Evolutionary conservation across 441 rosid genomes (phyloP), one percentile per base, ranked within the genome.

Genomic region (Populus tomentosa): DNA sequence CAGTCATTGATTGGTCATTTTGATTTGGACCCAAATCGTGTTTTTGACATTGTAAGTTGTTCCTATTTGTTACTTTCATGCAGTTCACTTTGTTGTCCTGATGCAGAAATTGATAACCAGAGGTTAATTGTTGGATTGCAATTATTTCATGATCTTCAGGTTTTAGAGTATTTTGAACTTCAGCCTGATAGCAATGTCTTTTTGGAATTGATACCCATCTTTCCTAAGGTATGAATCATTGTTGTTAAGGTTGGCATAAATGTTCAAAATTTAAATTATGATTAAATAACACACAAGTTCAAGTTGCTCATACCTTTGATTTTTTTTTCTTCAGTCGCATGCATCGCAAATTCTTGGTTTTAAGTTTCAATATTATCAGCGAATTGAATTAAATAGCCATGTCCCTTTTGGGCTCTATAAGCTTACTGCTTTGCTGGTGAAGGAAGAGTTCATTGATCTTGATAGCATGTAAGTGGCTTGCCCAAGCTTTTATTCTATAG

Each of bases 1-100:
- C 97, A 97, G 99, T 97, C 99, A 68, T 82, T 97, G 78, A 97
- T 97, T 84, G 99, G 99, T 72, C 99, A 97, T 81, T 97, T 97
- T 83, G 99, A 97, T 89, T 85, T 97, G 84, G 99, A 97, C 82
- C 99, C 99, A 1, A 97, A 97, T 81, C 99, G 99, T 81, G 99
- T 97, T 88, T 97, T 97, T 78, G 99, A 97, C 86, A 90, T 97
- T 78, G 99, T 97, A 90, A 95, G 99, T 84, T 80, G 32, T 71
- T 46, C 70, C 28, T 77, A 69, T 28, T 81, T 9, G 16, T 61
- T 28, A 11, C 42, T 35, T 28, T 28, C n/a, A 63, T 24, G 18
- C 23, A 16, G 35, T 69, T 28, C 5, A 9, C 7, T 33, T 26
- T 67, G 20, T 75, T 69, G 20, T 75, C 11, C 23, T 64, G 64